Base-by-base conservation (phyloP, 441 rosid genomes). In the Pelargonium australe region DNA sequence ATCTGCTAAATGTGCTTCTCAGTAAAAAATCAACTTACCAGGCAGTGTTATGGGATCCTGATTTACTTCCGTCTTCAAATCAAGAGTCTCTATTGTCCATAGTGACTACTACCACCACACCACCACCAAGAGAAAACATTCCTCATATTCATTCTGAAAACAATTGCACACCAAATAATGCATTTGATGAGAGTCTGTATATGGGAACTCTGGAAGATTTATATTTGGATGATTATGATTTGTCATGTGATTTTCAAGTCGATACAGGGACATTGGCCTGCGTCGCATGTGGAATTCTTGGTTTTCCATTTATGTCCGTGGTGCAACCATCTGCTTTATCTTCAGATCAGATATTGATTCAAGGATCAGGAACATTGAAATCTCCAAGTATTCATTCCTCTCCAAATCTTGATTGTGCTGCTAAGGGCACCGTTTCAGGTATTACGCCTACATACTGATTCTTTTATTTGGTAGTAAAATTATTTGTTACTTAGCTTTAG, bases 271-370 rank as follows among this genome's bases (percentile, higher is more conserved):
- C 96, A 23, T 75, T 95, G 80, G 85, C 89, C 61, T 95, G 99
- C 79, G 96, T 88, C 67, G 97, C 96, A 43, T 95, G 99, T 78
- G 98, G 99, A 75, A 87, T 92, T 86, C 94, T 96, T 40, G 98
- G 98, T 74, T 96, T 88, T 84, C 98, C 99, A 20, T 92, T 92
- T 81, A 91, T 96, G 98, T 80, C 87, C 71, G 91, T 96, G 66
- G 80, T 96, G 71, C 96, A 92, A 77, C 96, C 96, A 66, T 84
- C 80, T 65, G 82, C 82, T 49, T 68, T 80, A 60, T 69, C 68
- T 3, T 62, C 16, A 19, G 77, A 78, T 77, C 70, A 79, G 74
- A 68, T 63, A 64, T 65, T 55, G 44, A 69, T 64, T 72, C 72
- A 75, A 64, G 74, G 53, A 62, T 57, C 73, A 10, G 68, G 73